A percentile compares a stretch with the other conserved stretches of the same genome.
Evolutionary conservation across 2,329 filamentous ascomycete species (phyloP).

Genomic region (Cladosporium sp.): DNA sequence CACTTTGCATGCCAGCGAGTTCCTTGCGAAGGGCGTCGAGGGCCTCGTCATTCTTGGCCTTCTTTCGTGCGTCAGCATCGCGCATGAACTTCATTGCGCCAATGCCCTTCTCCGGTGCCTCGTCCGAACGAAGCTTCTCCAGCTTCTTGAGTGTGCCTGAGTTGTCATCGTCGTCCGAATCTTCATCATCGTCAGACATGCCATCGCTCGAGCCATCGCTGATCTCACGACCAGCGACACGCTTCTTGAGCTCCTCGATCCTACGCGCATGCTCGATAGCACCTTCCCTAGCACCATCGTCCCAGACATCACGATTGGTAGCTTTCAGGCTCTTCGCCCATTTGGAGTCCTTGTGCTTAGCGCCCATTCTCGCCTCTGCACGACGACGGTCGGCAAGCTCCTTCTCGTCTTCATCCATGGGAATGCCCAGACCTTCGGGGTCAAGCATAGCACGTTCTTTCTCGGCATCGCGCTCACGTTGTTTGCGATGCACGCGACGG

Average conservation of each 20-base stretch:
- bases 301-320: slow-evolving; percentile 79
- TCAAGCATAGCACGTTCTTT: slow-evolving; percentile 57
- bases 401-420: slow-evolving; percentile 63
- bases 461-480: slow-evolving; percentile 60
- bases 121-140: slow-evolving; percentile 36
- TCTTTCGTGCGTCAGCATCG: slow-evolving; percentile 76
- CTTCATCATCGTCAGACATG: slow-evolving; percentile 54
- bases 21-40: slow-evolving; percentile 17
- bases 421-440: slow-evolving; percentile 58
- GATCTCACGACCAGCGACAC: slow-evolving; percentile 72
- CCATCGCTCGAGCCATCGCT: slow-evolving; percentile 54
- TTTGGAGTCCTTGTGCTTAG: slow-evolving; percentile 82
- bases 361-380: slow-evolving; percentile 81
- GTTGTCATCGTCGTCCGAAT: slow-evolving; percentile 56
- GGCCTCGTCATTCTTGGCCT: slow-evolving; percentile 74
- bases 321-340: slow-evolving; percentile 86
- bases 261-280: slow-evolving; percentile 78
- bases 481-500: slow-evolving; percentile 85
- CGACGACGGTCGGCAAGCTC: slow-evolving; percentile 70
- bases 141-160: slow-evolving; percentile 39
- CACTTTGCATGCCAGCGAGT: slow-evolving; percentile 51
- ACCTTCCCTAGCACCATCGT: slow-evolving; percentile 77
- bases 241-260: slow-evolving; percentile 76
- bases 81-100: slow-evolving; percentile 93
- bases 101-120: slow-evolving; percentile 53